phyloP scores from a whole-genome alignment of 2,329 filamentous ascomycete genomes.

The Calycina herbarum region DNA sequence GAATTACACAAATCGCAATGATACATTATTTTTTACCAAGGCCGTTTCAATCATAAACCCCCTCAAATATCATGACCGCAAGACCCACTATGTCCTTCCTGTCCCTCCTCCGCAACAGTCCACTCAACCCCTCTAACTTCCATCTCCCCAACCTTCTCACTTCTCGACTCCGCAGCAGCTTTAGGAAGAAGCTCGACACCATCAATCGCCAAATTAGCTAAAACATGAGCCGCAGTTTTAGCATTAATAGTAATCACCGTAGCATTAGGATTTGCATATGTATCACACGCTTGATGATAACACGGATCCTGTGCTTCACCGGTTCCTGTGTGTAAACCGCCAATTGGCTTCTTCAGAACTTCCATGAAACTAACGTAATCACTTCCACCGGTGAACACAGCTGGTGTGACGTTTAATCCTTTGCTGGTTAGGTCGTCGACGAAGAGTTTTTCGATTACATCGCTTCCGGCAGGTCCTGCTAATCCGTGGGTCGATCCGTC shows the following conservation, averaged over 20 bases:
- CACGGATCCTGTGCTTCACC: constrained; percentile 20
- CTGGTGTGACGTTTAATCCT: constrained; percentile 17
- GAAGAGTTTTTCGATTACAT: constrained; percentile 53
- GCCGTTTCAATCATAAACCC: not conserved
- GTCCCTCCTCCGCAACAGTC: constrained; percentile 5
- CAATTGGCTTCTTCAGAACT: constrained; percentile 17
- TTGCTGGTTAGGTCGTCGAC: constrained; percentile 34
- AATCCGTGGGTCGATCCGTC: constrained; percentile 55
- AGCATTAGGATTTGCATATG: constrained; percentile 19
- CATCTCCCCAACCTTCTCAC: constrained; percentile 15
- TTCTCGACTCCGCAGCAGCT: constrained; percentile 1
- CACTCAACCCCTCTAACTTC: constrained; percentile 13
- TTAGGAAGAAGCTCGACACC: constrained; percentile 18
- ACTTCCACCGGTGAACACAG: constrained; percentile 14
- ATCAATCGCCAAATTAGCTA: constrained; percentile 17
- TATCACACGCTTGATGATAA: constrained; percentile 25
- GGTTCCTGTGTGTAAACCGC: constrained; percentile 20
- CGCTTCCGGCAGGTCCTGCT: constrained; percentile 55
- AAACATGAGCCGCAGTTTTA: constrained; percentile 21
- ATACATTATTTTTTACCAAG: not conserved
- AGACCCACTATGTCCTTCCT: constrained; percentile 10
- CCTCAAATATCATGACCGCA: constrained; percentile 16
- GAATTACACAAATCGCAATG: not conserved
- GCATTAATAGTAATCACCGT: constrained; percentile 21
- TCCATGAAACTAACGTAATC: constrained; percentile 22